These are phyloP conservation scores for Fusarium fujikuroi DNA, from an alignment of 2,329 filamentous ascomycete species.

Conservation along the genomic window DNA sequence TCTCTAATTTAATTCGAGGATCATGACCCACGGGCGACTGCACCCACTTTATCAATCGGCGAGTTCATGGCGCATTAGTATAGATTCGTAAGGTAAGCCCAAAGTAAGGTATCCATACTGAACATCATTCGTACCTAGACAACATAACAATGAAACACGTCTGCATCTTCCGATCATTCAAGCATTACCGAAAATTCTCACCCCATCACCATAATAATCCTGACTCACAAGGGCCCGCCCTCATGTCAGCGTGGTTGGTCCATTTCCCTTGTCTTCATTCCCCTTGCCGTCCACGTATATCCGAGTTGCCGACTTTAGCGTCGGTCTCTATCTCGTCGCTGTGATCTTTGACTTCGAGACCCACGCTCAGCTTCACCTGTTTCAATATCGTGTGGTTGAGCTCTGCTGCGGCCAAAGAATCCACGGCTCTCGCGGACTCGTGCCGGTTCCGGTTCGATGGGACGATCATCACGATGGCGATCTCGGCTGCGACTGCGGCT, in stretches of 20 bases:
- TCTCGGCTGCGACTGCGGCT: conserved; percentile 27
- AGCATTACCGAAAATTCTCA: neutral
- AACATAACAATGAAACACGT: conserved; percentile 29
- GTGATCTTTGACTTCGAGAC: conserved; percentile 35
- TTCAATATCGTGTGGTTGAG: conserved; percentile 47
- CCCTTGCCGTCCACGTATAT: conserved; percentile 9
- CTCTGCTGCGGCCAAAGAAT: conserved; percentile 45
- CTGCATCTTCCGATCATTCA: conserved; percentile 11
- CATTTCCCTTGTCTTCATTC: neutral
- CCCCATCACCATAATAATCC: conserved; percentile 8
- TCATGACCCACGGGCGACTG: neutral
- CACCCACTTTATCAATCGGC: conserved; percentile 31
- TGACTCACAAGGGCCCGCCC: conserved; percentile 38
- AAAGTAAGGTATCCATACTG: neutral
- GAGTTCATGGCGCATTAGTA: conserved; percentile 11
- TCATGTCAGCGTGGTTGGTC: conserved; percentile 1
- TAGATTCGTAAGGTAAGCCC: neutral
- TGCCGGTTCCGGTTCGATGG: conserved; percentile 44
- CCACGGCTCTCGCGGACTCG: conserved; percentile 43
- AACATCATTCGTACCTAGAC: conserved; percentile 12
- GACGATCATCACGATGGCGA: conserved; percentile 27
- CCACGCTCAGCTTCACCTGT: conserved; percentile 37
- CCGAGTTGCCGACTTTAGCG: conserved; percentile 32
- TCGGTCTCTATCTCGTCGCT: conserved; percentile 37
- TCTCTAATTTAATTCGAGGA: conserved; percentile 23